These are phyloP conservation scores for Aspergillus brunneoviolaceus DNA, from an alignment of 2,329 filamentous ascomycete species.

Conservation along the genomic window DNA sequence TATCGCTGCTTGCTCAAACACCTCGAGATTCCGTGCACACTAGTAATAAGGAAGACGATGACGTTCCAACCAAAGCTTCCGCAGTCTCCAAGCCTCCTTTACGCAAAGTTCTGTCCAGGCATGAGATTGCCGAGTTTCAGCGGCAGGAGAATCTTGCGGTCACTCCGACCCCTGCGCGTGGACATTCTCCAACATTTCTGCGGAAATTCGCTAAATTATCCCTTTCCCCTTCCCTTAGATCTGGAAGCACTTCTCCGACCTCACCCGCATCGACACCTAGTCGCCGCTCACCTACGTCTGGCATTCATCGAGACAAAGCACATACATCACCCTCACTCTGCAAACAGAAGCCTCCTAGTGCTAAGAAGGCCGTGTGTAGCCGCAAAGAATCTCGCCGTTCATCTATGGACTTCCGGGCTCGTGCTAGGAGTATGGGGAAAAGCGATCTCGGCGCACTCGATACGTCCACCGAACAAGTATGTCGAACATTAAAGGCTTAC, in stretches of 20 bases:
- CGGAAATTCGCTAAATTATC: conserved; percentile 56
- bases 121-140: conserved; percentile 78
- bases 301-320: conserved; percentile 26
- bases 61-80: conserved; percentile 47
- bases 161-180: conserved; percentile 46
- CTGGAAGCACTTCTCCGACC: conserved; percentile 27
- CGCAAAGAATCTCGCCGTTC: conserved; percentile 43
- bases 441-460: conserved; percentile 51
- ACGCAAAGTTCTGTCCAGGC: conserved; percentile 80
- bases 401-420: conserved; percentile 52
- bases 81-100: conserved; percentile 69
- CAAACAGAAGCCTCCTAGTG: conserved; percentile 34
- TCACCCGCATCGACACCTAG: conserved; percentile 33
- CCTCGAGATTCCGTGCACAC: conserved; percentile 30
- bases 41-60: conserved; percentile 36
- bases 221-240: conserved; percentile 41
- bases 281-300: conserved; percentile 32
- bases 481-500: conserved; percentile 58
- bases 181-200: conserved; percentile 51
- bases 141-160: conserved; percentile 48
- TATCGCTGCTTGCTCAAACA: conserved; percentile 36
- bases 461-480: conserved; percentile 58
- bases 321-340: conserved; percentile 43
- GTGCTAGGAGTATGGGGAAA: conserved; percentile 40
- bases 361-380: conserved; percentile 29